A percentile compares a stretch with the other conserved stretches of the same genome.
phyloP scores from a whole-genome alignment of 1,139 yeast species.

The Candida tropicalis region DNA sequence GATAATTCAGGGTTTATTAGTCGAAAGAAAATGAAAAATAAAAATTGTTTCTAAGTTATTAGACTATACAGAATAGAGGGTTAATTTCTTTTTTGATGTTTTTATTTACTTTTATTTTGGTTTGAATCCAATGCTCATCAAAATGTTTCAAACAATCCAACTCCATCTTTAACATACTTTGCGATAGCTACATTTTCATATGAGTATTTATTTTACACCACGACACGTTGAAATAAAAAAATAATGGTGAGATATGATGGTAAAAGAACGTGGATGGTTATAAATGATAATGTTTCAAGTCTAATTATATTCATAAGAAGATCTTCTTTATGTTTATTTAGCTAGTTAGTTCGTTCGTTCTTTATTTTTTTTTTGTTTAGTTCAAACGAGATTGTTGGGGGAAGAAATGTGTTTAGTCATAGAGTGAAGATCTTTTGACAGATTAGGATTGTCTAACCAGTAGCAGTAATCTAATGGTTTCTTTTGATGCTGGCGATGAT shows the following conservation, averaged over 20 bases:
- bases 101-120: too few species aligned
- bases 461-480: too few species aligned
- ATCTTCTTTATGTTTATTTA: not conserved
- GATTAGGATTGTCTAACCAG: too few species aligned
- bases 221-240: not conserved
- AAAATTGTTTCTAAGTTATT: too few species aligned
- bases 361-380: not conserved
- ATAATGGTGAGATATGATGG: not conserved
- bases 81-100: too few species aligned
- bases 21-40: too few species aligned
- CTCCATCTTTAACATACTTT: too few species aligned
- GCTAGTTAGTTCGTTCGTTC: too few species aligned
- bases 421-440: not conserved
- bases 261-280: not conserved
- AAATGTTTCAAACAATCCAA: not conserved
- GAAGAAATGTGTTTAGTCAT: not conserved
- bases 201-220: not conserved
- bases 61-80: too few species aligned
- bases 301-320: conserved; percentile 1
- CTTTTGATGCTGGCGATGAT: too few species aligned
- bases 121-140: conserved; percentile 6
- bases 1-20: too few species aligned
- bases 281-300: conserved; percentile 1
- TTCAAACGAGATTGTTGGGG: not conserved
- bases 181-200: not conserved